These are phyloP conservation scores for Entrophospora sp. DNA, from an alignment of 192 early-diverging fungal species.

Conservation along the genomic window DNA sequence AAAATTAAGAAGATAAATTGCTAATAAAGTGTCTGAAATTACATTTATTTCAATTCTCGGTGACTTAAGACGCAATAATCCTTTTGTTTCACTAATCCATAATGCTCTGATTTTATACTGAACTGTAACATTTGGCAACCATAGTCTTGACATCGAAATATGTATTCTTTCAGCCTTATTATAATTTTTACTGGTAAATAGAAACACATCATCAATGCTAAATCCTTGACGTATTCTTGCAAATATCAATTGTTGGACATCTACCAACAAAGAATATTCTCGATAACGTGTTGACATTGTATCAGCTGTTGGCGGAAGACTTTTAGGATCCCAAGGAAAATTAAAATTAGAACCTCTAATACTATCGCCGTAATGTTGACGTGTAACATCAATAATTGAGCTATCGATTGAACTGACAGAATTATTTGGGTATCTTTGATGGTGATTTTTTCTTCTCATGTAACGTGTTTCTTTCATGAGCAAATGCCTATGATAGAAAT, in stretches of 20 bases:
- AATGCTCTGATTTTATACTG: conserved; percentile 59
- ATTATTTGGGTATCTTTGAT: no score
- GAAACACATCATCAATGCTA: conserved; percentile 43
- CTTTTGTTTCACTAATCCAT: conserved; percentile 17
- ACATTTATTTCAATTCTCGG: conserved; percentile 44
- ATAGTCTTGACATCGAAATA: conserved; percentile 57
- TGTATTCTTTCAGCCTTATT: conserved; percentile 42
- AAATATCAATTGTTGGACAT: conserved; percentile 52
- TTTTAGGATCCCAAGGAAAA: conserved; percentile 63
- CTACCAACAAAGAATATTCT: conserved; percentile 55
- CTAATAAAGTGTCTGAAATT: conserved; percentile 35
- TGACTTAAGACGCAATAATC: conserved; percentile 25
- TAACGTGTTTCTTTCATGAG: conserved; percentile 38
- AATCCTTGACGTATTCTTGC: conserved; percentile 66
- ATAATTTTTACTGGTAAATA: conserved; percentile 33
- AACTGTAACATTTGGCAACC: conserved; percentile 68
- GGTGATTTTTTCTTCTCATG: conserved; percentile 32
- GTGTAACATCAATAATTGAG: conserved; percentile 39
- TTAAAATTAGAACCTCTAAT: conserved; percentile 28
- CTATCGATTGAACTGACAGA: conserved; percentile 23
- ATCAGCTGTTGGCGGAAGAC: conserved; percentile 51
- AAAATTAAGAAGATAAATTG: conserved; percentile 35
- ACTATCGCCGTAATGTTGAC: conserved; percentile 30
- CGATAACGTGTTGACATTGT: conserved; percentile 49
- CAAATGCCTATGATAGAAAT: conserved; percentile 42